Conservation (phyloP, 2,329 filamentous ascomycete genomes). For the Shiraia bambusicola region DNA sequence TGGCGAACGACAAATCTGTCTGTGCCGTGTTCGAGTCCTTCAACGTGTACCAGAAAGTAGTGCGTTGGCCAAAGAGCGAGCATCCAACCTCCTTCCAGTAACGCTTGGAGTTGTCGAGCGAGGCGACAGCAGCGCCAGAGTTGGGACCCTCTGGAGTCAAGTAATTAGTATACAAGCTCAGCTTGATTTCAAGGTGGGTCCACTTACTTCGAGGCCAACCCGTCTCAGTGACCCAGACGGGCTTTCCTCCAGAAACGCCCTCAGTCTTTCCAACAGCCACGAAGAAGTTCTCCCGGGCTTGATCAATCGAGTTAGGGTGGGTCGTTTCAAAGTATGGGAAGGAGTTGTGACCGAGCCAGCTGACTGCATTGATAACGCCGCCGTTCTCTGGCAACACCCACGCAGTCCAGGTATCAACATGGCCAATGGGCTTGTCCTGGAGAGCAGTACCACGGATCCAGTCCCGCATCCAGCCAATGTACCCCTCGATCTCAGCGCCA, state of each 20-base stretch:
- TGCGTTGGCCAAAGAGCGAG: constrained; percentile 27
- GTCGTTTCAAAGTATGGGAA: constrained; percentile 84
- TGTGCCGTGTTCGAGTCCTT: constrained; percentile 49
- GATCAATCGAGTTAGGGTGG: constrained; percentile 54
- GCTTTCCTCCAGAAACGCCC: constrained; percentile 62
- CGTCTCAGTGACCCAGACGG: constrained; percentile 83
- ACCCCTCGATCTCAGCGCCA: constrained; percentile 63
- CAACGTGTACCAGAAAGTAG: constrained; percentile 37
- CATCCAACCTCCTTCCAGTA: constrained; percentile 36
- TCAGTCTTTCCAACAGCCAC: constrained; percentile 63
- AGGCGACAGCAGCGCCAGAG: constrained; percentile 27
- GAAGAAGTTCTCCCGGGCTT: constrained; percentile 67
- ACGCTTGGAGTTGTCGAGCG: constrained; percentile 24
- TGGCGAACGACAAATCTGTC: constrained; percentile 49
- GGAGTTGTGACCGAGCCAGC: constrained; percentile 81
- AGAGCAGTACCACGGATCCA: constrained; percentile 64
- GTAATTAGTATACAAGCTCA: not conserved
- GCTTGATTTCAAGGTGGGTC: not conserved
- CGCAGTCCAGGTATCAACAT: constrained; percentile 83
- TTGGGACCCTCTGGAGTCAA: constrained; percentile 18
- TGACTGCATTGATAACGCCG: constrained; percentile 65
- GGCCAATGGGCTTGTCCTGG: constrained; percentile 64
- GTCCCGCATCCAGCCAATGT: constrained; percentile 68
- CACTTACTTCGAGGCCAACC: constrained; percentile 63
- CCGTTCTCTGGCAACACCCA: constrained; percentile 69